phyloP scores from a whole-genome alignment of 164 flowering plant genomes.

The Aristolochia fimbriata region DNA sequence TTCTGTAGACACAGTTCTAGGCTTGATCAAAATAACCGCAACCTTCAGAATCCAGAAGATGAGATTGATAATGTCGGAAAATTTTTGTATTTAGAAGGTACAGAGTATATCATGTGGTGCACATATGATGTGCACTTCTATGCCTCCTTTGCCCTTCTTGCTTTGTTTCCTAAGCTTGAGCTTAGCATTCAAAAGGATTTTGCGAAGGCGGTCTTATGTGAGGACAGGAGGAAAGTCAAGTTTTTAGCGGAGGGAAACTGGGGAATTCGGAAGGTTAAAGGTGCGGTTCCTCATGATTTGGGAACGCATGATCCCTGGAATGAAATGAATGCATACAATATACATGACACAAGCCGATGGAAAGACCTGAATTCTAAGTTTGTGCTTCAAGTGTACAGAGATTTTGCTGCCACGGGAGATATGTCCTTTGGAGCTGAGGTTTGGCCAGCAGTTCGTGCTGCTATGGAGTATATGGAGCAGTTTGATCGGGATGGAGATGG shows the following conservation, averaged over 20 bases:
- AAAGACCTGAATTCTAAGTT: constrained; percentile 87
- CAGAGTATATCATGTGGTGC: constrained; percentile 91
- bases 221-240: constrained; percentile 77
- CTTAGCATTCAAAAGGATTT: constrained; percentile 83
- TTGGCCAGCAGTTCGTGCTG: constrained; percentile 92
- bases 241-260: constrained; percentile 73
- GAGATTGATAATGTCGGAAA: constrained; percentile 68
- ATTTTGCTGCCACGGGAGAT: constrained; percentile 79
- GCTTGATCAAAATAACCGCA: neutral
- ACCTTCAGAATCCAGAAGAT: constrained; percentile 10
- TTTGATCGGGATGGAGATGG: constrained; percentile 77
- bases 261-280: constrained; percentile 82
- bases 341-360: constrained; percentile 90
- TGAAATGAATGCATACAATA: constrained; percentile 94
- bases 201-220: constrained; percentile 80
- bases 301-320: constrained; percentile 93
- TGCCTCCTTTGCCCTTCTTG: constrained; percentile 87
- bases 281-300: constrained; percentile 89
- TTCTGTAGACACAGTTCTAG: neutral
- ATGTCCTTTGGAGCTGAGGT: constrained; percentile 77
- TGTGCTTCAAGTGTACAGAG: constrained; percentile 91
- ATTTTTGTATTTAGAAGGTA: constrained; percentile 86
- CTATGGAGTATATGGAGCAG: constrained; percentile 90
- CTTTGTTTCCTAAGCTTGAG: constrained; percentile 77
- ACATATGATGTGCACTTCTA: constrained; percentile 95